Conservation (phyloP, 164 flowering plant genomes). For the Aristolochia californica region DNA sequence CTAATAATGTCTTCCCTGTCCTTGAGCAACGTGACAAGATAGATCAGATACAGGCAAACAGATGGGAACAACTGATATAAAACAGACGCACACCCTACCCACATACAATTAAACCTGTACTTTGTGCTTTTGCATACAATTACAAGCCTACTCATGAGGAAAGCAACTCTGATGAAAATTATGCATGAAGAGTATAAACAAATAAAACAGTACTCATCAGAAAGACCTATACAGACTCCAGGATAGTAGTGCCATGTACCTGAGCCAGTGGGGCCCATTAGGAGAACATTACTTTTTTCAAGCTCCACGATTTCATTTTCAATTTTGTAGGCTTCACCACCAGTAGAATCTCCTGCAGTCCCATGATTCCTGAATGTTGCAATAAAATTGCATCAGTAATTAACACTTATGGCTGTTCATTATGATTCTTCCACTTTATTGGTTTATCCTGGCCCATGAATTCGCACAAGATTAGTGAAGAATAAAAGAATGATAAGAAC, state of each 20-base stretch:
- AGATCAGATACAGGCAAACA: conserved; percentile 16
- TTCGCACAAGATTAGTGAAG: no score
- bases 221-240: not conserved
- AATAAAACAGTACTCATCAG: no score
- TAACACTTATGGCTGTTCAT: no score
- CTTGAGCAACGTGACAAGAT: conserved; percentile 34
- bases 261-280: conserved; percentile 98
- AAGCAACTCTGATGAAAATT: not conserved
- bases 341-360: conserved; percentile 39
- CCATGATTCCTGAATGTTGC: conserved; percentile 27
- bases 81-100: not conserved
- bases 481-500: no score
- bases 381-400: conserved; percentile 1
- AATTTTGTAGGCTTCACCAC: conserved; percentile 20
- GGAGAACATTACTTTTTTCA: conserved; percentile 89
- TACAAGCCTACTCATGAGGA: not conserved
- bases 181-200: not conserved
- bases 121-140: not conserved
- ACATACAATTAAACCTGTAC: not conserved
- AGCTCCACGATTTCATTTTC: conserved; percentile 75
- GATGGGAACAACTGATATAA: not conserved
- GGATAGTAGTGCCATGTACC: conserved; percentile 33
- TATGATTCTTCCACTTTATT: no score
- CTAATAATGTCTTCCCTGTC: conserved; percentile 98
- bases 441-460: no score